Percentiles rank a stretch among this genome's conserved stretches.
Conservation (phyloP, 192 early-diverging fungal genomes). For the Rhizophagus sp. region DNA sequence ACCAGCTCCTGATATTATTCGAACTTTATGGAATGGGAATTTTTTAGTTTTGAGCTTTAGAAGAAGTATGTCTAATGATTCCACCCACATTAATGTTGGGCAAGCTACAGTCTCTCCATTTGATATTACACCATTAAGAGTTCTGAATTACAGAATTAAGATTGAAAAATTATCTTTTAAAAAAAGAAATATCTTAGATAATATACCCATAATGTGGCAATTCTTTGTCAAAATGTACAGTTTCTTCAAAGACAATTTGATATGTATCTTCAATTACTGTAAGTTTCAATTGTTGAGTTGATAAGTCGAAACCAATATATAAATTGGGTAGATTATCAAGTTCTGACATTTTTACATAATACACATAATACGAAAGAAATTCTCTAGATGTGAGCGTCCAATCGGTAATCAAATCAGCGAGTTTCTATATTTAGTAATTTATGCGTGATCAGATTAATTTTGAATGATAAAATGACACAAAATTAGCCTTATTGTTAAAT, state of each 20-base stretch:
- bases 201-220: conserved; percentile 54
- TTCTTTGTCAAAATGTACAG: conserved; percentile 64
- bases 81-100: conserved; percentile 78
- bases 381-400: too few species aligned
- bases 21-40: conserved; percentile 44
- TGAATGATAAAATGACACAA: too few species aligned
- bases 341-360: too few species aligned
- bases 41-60: conserved; percentile 39
- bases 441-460: too few species aligned
- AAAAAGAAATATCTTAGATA: conserved; percentile 2
- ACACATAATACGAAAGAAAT: too few species aligned
- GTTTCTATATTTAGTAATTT: too few species aligned
- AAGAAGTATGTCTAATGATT: conserved; percentile 69
- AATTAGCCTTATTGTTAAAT: too few species aligned
- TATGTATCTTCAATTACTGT: conserved; percentile 46
- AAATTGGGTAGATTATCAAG: conserved; percentile 9
- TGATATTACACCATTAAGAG: conserved; percentile 48
- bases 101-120: conserved; percentile 57
- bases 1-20: conserved; percentile 68
- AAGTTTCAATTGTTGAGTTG: conserved; percentile 78
- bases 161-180: conserved; percentile 24
- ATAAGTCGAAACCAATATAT: conserved; percentile 73
- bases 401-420: too few species aligned
- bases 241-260: conserved; percentile 45
- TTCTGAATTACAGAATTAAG: background rate